phyloP scores from a whole-genome alignment of 2,329 filamentous ascomycete genomes.

The Dendrostoma leiphaemia region DNA sequence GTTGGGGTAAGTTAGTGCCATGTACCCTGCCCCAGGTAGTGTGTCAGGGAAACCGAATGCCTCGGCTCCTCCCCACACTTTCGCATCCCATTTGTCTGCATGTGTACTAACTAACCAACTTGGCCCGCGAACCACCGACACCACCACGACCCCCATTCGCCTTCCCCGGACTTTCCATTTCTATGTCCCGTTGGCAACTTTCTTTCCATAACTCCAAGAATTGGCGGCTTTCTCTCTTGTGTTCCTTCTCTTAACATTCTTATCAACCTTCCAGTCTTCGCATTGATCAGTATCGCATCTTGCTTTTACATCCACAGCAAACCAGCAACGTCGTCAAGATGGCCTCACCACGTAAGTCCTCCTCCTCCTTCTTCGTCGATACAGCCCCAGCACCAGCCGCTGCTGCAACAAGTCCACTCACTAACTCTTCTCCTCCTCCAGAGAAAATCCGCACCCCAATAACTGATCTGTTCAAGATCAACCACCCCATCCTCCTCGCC shows the following conservation, averaged over 20 bases:
- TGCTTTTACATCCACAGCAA: slow-evolving; percentile 14
- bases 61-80: slow-evolving; percentile 14
- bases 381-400: background rate
- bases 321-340: slow-evolving; percentile 42
- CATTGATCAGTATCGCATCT: too few relatives aligned
- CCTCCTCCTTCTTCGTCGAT: background rate
- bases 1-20: too few relatives aligned
- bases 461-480: slow-evolving; percentile 97
- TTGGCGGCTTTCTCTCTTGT: too few relatives aligned
- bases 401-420: background rate
- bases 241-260: too few relatives aligned
- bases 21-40: too few relatives aligned
- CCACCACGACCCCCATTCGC: too few relatives aligned
- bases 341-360: slow-evolving; percentile 75
- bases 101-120: slow-evolving; percentile 8
- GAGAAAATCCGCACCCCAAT: slow-evolving; percentile 87
- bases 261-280: too few relatives aligned
- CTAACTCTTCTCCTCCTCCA: slow-evolving; percentile 33
- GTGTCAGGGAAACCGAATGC: too few relatives aligned
- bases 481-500: slow-evolving; percentile 91
- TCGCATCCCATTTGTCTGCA: background rate
- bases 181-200: too few relatives aligned
- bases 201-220: too few relatives aligned
- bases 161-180: slow-evolving; percentile 10
- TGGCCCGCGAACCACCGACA: too few relatives aligned